A percentile compares a stretch with the other conserved stretches of the same genome.
phyloP scores from a whole-genome alignment of 2,329 filamentous ascomycete species.

The Colletotrichum sp. region DNA sequence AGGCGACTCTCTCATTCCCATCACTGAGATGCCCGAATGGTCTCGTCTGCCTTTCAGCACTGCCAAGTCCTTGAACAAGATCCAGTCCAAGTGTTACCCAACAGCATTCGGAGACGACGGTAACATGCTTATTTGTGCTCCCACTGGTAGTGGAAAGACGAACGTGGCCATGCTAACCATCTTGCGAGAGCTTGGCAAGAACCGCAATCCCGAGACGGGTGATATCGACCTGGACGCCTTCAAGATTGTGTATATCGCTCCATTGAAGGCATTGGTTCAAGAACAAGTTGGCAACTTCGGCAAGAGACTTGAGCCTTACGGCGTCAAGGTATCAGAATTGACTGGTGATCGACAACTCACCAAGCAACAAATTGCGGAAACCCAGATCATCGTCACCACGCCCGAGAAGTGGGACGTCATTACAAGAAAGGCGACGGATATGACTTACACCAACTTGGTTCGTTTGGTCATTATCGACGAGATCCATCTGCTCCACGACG shows the following conservation, averaged over 20 bases:
- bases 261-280: slow-evolving; percentile 92
- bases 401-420: slow-evolving; percentile 99
- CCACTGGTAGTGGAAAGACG: slow-evolving; percentile 96
- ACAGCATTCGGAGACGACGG: slow-evolving; percentile 92
- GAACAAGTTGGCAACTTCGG: slow-evolving; percentile 99
- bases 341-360: slow-evolving; percentile 98
- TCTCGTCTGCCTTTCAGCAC: slow-evolving; percentile 83
- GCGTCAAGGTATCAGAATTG: slow-evolving; percentile 91
- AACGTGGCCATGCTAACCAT: slow-evolving; percentile 99
- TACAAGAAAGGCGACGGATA: slow-evolving; percentile 94
- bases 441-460: slow-evolving; percentile 97
- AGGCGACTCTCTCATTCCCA: slow-evolving; percentile 80
- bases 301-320: slow-evolving; percentile 86
- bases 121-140: slow-evolving; percentile 97
- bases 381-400: slow-evolving; percentile 96
- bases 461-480: slow-evolving; percentile 96
- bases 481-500: slow-evolving; percentile 96
- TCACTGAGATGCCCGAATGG: slow-evolving; percentile 92
- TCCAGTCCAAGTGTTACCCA: slow-evolving; percentile 92
- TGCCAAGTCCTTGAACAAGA: slow-evolving; percentile 88
- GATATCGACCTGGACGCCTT: slow-evolving; percentile 95
- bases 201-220: slow-evolving; percentile 86
- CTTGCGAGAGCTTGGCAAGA: slow-evolving; percentile 93
- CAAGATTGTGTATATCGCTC: slow-evolving; percentile 98
- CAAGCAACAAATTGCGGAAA: slow-evolving; percentile 97